Percentiles rank a stretch among this genome's conserved stretches.
phyloP scores from a whole-genome alignment of 768 basidiomycete genomes.

The Pholiota molesta region DNA sequence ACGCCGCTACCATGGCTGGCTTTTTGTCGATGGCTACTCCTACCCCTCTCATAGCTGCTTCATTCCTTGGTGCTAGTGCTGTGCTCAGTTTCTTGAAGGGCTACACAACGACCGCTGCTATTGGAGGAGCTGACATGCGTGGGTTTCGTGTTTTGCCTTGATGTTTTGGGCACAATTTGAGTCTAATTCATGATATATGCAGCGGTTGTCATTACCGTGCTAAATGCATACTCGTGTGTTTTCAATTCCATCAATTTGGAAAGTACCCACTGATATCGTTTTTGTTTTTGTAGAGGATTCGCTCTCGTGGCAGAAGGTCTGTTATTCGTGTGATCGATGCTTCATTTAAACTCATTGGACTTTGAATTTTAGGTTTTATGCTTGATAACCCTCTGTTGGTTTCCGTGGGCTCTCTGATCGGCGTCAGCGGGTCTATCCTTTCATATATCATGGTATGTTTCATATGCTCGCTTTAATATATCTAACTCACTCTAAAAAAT shows the following conservation, averaged over 20 bases:
- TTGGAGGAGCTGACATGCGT: constrained; percentile 96
- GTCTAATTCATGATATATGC: constrained; percentile 2
- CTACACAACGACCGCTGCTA: constrained; percentile 87
- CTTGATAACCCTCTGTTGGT: constrained; percentile 83
- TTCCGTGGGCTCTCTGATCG: constrained; percentile 84
- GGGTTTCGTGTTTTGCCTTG: constrained; percentile 30
- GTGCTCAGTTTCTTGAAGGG: constrained; percentile 84
- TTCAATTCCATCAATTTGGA: background rate
- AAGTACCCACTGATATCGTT: background rate
- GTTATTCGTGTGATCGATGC: background rate
- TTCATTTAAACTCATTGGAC: constrained; percentile 2
- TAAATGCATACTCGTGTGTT: constrained; percentile 82
- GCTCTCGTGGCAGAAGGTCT: constrained; percentile 86
- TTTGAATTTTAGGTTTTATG: constrained; percentile 67
- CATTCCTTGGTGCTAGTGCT: constrained; percentile 74
- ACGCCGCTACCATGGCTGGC: constrained; percentile 73
- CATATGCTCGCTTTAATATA: background rate
- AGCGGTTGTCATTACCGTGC: constrained; percentile 90
- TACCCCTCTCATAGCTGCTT: constrained; percentile 75
- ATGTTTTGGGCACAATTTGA: constrained; percentile 13
- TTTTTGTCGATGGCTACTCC: constrained; percentile 73
- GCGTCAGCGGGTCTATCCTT: constrained; percentile 88
- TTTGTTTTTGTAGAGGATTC: constrained; percentile 54
- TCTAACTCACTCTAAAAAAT: background rate
- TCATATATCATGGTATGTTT: constrained; percentile 86